Evolutionary conservation across 192 early-diverging fungal species (phyloP).

Genomic region (Backusella macrospora): DNA sequence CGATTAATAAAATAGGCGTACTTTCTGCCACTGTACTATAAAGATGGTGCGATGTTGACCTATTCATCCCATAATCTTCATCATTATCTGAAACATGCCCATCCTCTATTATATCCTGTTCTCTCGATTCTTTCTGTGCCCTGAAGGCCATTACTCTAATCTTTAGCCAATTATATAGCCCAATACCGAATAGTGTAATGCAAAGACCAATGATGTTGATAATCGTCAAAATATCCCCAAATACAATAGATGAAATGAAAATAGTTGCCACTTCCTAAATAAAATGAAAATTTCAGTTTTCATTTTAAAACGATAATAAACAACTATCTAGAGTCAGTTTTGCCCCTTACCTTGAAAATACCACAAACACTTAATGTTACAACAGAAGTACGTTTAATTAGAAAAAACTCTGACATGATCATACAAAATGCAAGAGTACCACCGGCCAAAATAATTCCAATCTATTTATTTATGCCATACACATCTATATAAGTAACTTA

Average conservation of each 20-base stretch:
- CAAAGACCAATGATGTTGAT: slow-evolving; percentile 78
- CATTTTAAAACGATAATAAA: neutral
- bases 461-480: slow-evolving; percentile 10
- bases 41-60: slow-evolving; percentile 15
- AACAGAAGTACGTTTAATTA: slow-evolving; percentile 83
- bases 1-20: slow-evolving; percentile 39
- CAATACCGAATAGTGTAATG: slow-evolving; percentile 85
- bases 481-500: neutral
- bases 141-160: slow-evolving; percentile 41
- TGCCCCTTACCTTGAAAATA: slow-evolving; percentile 62
- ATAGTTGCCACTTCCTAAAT: slow-evolving; percentile 86
- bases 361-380: slow-evolving; percentile 90
- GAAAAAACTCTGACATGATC: slow-evolving; percentile 83
- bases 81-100: neutral
- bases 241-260: slow-evolving; percentile 68
- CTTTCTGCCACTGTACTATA: slow-evolving; percentile 41
- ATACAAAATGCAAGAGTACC: slow-evolving; percentile 87
- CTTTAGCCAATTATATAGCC: slow-evolving; percentile 71
- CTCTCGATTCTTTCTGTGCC: neutral
- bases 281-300: neutral
- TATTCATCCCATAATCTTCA: neutral
- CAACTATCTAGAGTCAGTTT: neutral
- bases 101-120: neutral
- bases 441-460: slow-evolving; percentile 66
- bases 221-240: slow-evolving; percentile 80